phyloP scores from a whole-genome alignment of 495 filamentous ascomycete genomes.

The Tirmania nivea region DNA sequence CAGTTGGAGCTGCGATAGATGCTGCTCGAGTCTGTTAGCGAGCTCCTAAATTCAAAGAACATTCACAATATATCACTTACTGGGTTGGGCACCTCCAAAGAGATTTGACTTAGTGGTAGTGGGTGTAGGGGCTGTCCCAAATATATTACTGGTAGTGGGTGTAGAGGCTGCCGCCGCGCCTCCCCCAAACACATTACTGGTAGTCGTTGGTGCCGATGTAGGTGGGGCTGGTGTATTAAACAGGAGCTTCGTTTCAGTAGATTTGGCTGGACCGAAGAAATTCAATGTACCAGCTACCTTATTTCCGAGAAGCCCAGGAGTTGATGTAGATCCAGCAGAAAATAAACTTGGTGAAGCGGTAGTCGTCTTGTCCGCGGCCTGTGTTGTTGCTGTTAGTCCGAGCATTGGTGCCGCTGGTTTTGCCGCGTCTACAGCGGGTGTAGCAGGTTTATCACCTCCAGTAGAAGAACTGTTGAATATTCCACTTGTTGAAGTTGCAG shows the following conservation, averaged over 20 bases:
- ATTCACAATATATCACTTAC: no score
- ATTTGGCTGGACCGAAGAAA: constrained; percentile 2
- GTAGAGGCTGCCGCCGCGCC: neutral
- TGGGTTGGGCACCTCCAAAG: no score
- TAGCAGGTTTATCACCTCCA: neutral
- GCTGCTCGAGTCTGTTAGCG: neutral
- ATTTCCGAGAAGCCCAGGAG: constrained; percentile 6
- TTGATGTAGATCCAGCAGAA: constrained; percentile 5
- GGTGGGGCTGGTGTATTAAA: neutral
- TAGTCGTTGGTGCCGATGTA: neutral
- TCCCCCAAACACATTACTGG: neutral
- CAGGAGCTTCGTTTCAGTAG: constrained; percentile 4
- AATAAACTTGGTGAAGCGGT: neutral
- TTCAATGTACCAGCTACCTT: neutral
- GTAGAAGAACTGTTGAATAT: neutral
- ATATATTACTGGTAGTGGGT: no score
- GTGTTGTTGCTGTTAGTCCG: neutral
- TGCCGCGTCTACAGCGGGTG: neutral
- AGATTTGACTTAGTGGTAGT: neutral
- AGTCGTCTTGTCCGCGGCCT: neutral
- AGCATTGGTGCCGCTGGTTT: constrained; percentile 1
- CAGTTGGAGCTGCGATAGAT: neutral
- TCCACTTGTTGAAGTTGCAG: neutral
- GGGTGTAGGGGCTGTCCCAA: neutral
- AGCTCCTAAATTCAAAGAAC: no score